Percentiles rank a stretch among this genome's conserved stretches.
Conservation (phyloP, 805 yeast species). For the Sugiyamaella floridensis region DNA sequence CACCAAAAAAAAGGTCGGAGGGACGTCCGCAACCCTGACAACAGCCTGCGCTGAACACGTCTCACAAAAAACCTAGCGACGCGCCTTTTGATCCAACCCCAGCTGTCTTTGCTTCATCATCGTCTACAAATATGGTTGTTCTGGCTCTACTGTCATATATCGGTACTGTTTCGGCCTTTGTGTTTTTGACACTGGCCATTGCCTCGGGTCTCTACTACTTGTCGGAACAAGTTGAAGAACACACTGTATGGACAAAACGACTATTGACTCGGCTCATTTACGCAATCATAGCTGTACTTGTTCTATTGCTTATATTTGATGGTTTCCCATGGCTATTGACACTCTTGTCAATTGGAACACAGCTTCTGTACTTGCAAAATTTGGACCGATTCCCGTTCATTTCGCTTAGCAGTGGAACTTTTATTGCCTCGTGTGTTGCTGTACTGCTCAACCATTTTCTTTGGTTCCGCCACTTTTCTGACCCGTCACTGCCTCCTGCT, state of each 20-base stretch:
- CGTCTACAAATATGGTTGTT: constrained; percentile 24
- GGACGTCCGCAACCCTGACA: no score
- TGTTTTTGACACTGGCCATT: constrained; percentile 41
- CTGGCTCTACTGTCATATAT: constrained; percentile 50
- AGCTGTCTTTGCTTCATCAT: neutral
- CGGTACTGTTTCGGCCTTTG: constrained; percentile 57
- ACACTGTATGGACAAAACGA: constrained; percentile 75
- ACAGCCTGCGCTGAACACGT: no score
- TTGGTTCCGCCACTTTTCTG: constrained; percentile 84
- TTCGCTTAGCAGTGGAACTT: constrained; percentile 60
- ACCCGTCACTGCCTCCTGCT: constrained; percentile 55
- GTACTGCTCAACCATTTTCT: constrained; percentile 76
- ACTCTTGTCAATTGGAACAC: constrained; percentile 60
- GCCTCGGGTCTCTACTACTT: constrained; percentile 90
- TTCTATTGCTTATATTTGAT: constrained; percentile 63
- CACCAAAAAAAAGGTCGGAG: no score
- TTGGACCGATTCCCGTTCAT: constrained; percentile 79
- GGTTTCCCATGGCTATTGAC: constrained; percentile 69
- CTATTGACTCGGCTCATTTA: constrained; percentile 59
- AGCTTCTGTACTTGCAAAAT: constrained; percentile 69
- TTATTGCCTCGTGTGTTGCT: constrained; percentile 61
- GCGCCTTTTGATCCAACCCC: no score
- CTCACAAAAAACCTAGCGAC: no score
- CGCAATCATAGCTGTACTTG: constrained; percentile 46
- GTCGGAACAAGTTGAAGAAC: constrained; percentile 90